Evolutionary conservation across 805 yeast genomes (phyloP).

Genomic region (Cyberlindnera galapagoensis): DNA sequence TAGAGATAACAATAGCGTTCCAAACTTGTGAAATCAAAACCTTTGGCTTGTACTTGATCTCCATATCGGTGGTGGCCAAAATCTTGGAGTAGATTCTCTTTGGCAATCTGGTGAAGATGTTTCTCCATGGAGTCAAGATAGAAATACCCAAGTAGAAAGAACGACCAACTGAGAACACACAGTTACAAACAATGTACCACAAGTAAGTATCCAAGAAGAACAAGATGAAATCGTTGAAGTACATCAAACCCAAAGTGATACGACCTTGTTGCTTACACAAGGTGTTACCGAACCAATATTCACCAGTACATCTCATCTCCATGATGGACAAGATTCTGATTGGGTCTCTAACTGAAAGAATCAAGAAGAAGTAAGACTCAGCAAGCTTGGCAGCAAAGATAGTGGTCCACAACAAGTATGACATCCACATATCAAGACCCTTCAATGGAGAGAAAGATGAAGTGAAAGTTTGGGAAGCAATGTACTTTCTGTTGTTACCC

Average conservation of each 20-base stretch:
- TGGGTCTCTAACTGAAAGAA: slow-evolving; percentile 88
- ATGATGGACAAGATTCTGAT: slow-evolving; percentile 80
- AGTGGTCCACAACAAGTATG: slow-evolving; percentile 82
- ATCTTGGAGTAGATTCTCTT: slow-evolving; percentile 98
- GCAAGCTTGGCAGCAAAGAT: slow-evolving; percentile 84
- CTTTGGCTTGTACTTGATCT: slow-evolving; percentile 97
- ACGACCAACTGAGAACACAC: slow-evolving; percentile 93
- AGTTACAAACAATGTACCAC: slow-evolving; percentile 97
- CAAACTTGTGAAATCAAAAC: slow-evolving; percentile 97
- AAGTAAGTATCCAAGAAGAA: slow-evolving; percentile 98
- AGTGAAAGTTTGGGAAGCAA: slow-evolving; percentile 93
- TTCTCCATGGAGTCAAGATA: slow-evolving; percentile 99
- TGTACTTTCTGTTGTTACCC: slow-evolving; percentile 78
- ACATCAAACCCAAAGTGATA: slow-evolving; percentile 89
- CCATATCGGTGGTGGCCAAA: slow-evolving; percentile 98
- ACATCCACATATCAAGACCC: slow-evolving; percentile 95
- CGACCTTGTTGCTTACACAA: slow-evolving; percentile 84
- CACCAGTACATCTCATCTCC: slow-evolving; percentile 94
- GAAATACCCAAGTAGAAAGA: slow-evolving; percentile 99
- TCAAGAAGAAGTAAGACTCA: slow-evolving; percentile 92
- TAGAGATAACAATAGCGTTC: slow-evolving; percentile 98
- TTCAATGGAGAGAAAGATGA: slow-evolving; percentile 76
- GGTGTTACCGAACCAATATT: slow-evolving; percentile 71
- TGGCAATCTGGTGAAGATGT: slow-evolving; percentile 94
- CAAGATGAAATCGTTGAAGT: slow-evolving; percentile 82